Evolutionary conservation across 805 yeast species (phyloP).

Genomic region (Peterozyma xylosa): DNA sequence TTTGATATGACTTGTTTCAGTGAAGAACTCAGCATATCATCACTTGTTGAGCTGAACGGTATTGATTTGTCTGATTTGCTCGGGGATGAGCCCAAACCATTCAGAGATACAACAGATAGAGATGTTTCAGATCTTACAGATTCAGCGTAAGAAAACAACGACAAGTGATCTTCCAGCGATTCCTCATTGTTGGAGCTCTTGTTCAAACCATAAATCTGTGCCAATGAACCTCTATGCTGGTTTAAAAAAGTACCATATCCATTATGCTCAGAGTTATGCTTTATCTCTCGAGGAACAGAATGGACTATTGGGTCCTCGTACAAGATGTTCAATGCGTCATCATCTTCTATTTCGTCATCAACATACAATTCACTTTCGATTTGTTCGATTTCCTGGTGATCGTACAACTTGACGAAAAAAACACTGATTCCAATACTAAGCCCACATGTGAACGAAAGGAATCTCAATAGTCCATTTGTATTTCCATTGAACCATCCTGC

Average conservation of each 20-base stretch:
- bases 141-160: constrained; percentile 20
- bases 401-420: constrained; percentile 33
- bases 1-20: neutral
- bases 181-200: constrained; percentile 9
- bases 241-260: constrained; percentile 12
- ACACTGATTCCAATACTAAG: constrained; percentile 33
- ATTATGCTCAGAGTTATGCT: neutral
- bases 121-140: constrained; percentile 19
- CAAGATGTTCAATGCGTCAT: neutral
- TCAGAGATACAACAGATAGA: constrained; percentile 8
- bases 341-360: constrained; percentile 3
- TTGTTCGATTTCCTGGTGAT: constrained; percentile 18
- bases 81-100: neutral
- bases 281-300: constrained; percentile 2
- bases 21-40: neutral
- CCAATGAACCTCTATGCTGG: constrained; percentile 29
- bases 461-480: constrained; percentile 46
- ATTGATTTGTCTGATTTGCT: neutral
- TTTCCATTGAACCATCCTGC: constrained; percentile 43
- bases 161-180: constrained; percentile 13
- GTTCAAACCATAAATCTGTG: constrained; percentile 19
- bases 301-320: neutral
- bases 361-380: constrained; percentile 1
- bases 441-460: constrained; percentile 50
- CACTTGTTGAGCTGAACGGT: neutral